These are phyloP conservation scores for Colletotrichum spaethianum DNA, from an alignment of 2,329 filamentous ascomycete genomes.

Conservation along the genomic window DNA sequence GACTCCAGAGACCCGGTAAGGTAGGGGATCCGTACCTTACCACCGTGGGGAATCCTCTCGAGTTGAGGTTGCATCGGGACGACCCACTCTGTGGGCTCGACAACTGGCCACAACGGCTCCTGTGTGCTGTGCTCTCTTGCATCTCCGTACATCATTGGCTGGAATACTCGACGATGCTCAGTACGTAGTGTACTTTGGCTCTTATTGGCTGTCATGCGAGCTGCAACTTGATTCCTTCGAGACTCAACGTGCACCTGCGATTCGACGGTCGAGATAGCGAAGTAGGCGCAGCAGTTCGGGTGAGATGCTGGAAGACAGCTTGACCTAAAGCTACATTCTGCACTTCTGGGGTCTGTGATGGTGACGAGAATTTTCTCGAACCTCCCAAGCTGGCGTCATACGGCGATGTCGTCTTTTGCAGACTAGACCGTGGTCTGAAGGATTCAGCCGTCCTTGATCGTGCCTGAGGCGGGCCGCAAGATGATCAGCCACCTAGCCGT, in stretches of 20 bases:
- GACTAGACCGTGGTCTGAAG: neutral
- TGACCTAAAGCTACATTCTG: neutral
- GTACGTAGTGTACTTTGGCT: neutral
- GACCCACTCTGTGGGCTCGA: slow-evolving; percentile 20
- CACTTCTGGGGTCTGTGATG: neutral
- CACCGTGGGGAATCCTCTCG: slow-evolving; percentile 9
- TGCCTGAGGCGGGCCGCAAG: neutral
- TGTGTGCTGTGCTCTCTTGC: slow-evolving; percentile 5
- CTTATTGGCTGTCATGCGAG: slow-evolving; percentile 33
- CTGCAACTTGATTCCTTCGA: slow-evolving; percentile 20
- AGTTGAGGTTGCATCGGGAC: slow-evolving; percentile 16
- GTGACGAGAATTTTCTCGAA: neutral
- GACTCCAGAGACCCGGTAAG: slow-evolving; percentile 34
- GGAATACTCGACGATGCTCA: slow-evolving; percentile 25
- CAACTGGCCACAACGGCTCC: slow-evolving; percentile 3
- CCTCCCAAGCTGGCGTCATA: neutral
- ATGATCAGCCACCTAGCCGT: too few relatives aligned
- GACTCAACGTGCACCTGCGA: neutral
- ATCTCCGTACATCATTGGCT: slow-evolving; percentile 18
- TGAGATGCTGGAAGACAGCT: neutral
- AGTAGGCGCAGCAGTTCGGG: slow-evolving; percentile 16
- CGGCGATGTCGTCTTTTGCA: neutral
- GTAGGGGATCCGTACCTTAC: slow-evolving; percentile 15
- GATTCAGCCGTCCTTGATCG: neutral
- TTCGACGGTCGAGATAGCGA: slow-evolving; percentile 1